Conservation (phyloP, 495 filamentous ascomycete species). For the Hypoxylon intermedium region DNA sequence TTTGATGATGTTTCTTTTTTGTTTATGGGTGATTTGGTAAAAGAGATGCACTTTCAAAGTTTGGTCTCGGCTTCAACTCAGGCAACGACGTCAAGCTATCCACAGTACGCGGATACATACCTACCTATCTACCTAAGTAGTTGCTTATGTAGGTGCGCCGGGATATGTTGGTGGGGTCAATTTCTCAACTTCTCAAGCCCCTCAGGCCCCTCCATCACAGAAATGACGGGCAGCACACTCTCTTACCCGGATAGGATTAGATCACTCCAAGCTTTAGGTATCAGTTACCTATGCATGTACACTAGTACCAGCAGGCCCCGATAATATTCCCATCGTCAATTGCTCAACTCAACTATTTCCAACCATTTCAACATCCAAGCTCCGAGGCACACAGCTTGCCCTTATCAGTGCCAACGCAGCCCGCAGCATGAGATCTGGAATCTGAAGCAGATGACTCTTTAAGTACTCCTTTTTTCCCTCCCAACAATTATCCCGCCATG, state of each 20-base stretch:
- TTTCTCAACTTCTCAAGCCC: not conserved
- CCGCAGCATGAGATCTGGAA: constrained; percentile 3
- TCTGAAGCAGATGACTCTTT: not conserved
- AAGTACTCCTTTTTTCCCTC: constrained; percentile 14
- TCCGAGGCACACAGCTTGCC: not conserved
- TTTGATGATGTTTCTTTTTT: not conserved
- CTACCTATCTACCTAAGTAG: too few relatives aligned
- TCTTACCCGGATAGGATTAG: too few relatives aligned
- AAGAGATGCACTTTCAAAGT: too few relatives aligned
- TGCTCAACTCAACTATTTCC: constrained; percentile 13
- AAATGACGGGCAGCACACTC: constrained; percentile 33
- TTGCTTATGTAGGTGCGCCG: constrained; percentile 12
- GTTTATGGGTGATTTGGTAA: not conserved
- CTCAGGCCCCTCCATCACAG: constrained; percentile 5
- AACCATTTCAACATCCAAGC: constrained; percentile 29
- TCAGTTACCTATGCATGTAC: too few relatives aligned
- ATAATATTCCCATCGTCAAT: constrained; percentile 1
- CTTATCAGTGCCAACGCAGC: not conserved
- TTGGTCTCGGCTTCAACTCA: too few relatives aligned
- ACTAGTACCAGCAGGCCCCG: too few relatives aligned
- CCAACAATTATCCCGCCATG: constrained; percentile 42
- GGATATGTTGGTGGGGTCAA: constrained; percentile 4
- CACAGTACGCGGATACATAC: constrained; percentile 19
- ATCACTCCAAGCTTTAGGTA: too few relatives aligned
- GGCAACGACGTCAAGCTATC: constrained; percentile 44